These are phyloP conservation scores for Rosa lucieae DNA, from an alignment of 306 rosid species.

Conservation along the genomic window DNA sequence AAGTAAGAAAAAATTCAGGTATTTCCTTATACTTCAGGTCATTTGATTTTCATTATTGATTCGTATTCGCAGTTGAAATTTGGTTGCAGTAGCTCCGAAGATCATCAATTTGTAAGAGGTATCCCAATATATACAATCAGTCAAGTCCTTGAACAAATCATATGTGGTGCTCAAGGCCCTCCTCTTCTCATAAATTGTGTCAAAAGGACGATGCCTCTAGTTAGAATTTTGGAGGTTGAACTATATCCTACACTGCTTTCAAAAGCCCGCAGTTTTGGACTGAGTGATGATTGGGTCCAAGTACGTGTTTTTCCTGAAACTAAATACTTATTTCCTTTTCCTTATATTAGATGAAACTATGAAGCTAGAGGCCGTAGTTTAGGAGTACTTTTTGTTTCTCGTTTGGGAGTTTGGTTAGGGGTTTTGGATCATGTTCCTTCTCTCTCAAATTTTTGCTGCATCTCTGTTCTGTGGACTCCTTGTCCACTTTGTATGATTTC, in stretches of 20 bases:
- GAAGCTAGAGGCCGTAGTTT: background rate
- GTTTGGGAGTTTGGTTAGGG: background rate
- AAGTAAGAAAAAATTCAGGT: conserved; percentile 5
- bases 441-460: background rate
- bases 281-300: conserved; percentile 87
- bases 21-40: background rate
- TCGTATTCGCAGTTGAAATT: conserved; percentile 66
- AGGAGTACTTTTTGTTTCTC: background rate
- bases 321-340: conserved; percentile 9
- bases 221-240: conserved; percentile 91
- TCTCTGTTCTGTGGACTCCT: background rate
- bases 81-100: conserved; percentile 78
- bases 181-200: conserved; percentile 83
- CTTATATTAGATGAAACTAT: background rate
- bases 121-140: conserved; percentile 85
- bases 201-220: conserved; percentile 84
- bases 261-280: conserved; percentile 92
- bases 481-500: background rate
- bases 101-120: conserved; percentile 96
- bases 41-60: conserved; percentile 17
- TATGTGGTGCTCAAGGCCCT: conserved; percentile 73
- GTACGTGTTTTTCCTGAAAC: conserved; percentile 39
- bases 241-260: conserved; percentile 94
- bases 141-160: conserved; percentile 81
- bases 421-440: background rate